Conservation (phyloP, 2,329 filamentous ascomycete species). For the Plenodomus lindquistii region DNA sequence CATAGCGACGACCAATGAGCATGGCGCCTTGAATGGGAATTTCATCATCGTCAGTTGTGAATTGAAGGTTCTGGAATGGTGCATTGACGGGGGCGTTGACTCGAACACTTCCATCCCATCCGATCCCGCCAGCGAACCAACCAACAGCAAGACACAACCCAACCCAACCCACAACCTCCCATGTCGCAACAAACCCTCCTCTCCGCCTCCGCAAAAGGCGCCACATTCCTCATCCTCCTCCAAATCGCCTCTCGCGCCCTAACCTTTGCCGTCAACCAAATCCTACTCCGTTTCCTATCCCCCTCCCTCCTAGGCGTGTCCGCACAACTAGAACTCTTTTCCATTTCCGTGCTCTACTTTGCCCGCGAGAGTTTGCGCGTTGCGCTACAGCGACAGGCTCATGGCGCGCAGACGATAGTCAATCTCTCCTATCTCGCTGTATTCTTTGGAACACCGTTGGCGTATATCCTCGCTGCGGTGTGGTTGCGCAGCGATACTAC, state of each 20-base stretch:
- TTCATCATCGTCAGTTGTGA: too few relatives aligned
- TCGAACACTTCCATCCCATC: conserved; percentile 6
- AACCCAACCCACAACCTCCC: too few relatives aligned
- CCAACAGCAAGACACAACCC: too few relatives aligned
- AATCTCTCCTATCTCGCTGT: conserved; percentile 86
- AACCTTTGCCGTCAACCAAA: conserved; percentile 90
- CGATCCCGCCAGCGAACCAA: conserved; percentile 1
- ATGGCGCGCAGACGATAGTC: conserved; percentile 72
- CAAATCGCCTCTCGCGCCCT: conserved; percentile 85
- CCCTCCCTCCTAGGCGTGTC: conserved; percentile 83
- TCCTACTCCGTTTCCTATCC: conserved; percentile 85
- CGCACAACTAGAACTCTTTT: conserved; percentile 89
- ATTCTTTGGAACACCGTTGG: conserved; percentile 67
- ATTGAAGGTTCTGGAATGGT: too few relatives aligned
- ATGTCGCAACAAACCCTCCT: too few relatives aligned
- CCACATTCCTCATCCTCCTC: conserved; percentile 82
- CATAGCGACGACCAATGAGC: conserved; percentile 23
- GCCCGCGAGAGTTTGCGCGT: conserved; percentile 87
- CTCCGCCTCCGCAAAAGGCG: conserved; percentile 66
- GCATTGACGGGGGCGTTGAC: too few relatives aligned
- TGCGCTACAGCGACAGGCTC: conserved; percentile 78
- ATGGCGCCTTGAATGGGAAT: conserved; percentile 26
- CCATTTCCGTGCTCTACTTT: conserved; percentile 92
- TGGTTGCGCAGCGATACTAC: conserved; percentile 65
- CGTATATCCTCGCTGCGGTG: conserved; percentile 65